Conservation (phyloP, 805 yeast genomes). For the Candida koratica region DNA sequence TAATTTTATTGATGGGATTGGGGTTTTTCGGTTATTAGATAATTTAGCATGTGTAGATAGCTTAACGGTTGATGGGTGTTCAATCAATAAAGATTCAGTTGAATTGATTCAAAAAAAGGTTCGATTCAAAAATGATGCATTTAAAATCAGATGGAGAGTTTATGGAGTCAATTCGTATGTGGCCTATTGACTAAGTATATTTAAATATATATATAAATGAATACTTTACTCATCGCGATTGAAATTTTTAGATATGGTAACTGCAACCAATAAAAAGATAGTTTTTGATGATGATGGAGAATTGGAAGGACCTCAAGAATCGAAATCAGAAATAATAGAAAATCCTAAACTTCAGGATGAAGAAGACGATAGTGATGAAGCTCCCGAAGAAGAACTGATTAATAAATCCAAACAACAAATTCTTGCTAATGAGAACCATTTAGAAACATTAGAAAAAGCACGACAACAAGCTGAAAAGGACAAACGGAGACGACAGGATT, state of each 20-base stretch:
- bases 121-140: constrained; percentile 22
- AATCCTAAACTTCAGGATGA: background rate
- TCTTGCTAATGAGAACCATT: constrained; percentile 25
- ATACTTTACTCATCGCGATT: too few relatives aligned
- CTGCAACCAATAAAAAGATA: constrained; percentile 12
- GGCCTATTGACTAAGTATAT: background rate
- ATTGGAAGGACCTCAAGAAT: constrained; percentile 2
- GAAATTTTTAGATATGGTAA: constrained; percentile 6
- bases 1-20: constrained; percentile 36
- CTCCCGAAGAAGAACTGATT: constrained; percentile 44
- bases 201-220: too few relatives aligned
- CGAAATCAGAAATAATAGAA: background rate
- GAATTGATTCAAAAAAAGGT: constrained; percentile 17
- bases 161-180: constrained; percentile 34
- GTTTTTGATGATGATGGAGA: constrained; percentile 12
- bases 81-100: constrained; percentile 28
- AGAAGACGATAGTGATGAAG: constrained; percentile 24
- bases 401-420: constrained; percentile 23
- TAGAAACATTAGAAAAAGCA: constrained; percentile 21
- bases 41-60: constrained; percentile 17
- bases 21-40: constrained; percentile 30
- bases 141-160: constrained; percentile 28
- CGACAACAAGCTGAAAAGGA: constrained; percentile 28
- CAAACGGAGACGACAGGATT: constrained; percentile 33
- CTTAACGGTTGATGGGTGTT: constrained; percentile 32